These are phyloP conservation scores for Trifolium subterraneum DNA, from an alignment of 306 rosid genomes.

Conservation along the genomic window DNA sequence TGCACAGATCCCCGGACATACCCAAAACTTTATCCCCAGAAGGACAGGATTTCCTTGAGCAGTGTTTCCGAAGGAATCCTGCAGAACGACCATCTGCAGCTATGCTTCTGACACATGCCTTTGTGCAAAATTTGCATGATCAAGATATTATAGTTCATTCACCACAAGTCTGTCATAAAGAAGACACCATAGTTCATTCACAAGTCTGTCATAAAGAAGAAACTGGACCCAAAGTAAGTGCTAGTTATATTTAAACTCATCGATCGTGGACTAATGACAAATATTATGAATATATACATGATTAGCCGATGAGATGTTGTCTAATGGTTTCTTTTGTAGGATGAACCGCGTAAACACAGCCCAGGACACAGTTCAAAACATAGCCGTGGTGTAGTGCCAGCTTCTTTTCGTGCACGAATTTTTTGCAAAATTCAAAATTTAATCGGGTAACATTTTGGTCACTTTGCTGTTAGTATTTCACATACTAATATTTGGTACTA, in stretches of 20 bases:
- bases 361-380: slow-evolving; percentile 44
- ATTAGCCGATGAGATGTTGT: slow-evolving; percentile 21
- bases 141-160: slow-evolving; percentile 47
- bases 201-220: slow-evolving; percentile 51
- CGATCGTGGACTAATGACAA: slow-evolving; percentile 19
- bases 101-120: slow-evolving; percentile 73
- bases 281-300: slow-evolving; percentile 29
- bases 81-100: slow-evolving; percentile 80
- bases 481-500: slow-evolving; percentile 7
- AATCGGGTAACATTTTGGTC: slow-evolving; percentile 50
- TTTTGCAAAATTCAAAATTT: slow-evolving; percentile 42
- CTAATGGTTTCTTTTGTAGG: slow-evolving; percentile 50
- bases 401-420: slow-evolving; percentile 45
- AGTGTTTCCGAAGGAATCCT: slow-evolving; percentile 89
- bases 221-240: slow-evolving; percentile 57
- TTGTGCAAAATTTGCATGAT: slow-evolving; percentile 64
- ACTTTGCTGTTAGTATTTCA: slow-evolving; percentile 14
- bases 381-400: slow-evolving; percentile 39
- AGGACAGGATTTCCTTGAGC: slow-evolving; percentile 80
- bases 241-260: slow-evolving; percentile 25
- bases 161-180: slow-evolving; percentile 46
- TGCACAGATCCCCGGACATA: slow-evolving; percentile 74
- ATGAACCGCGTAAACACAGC: slow-evolving; percentile 48
- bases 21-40: slow-evolving; percentile 78
- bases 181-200: slow-evolving; percentile 46